These are phyloP conservation scores for Bryoerythrophyllum caledonicum DNA, from an alignment of 225 moss, liverwort and hornwort species.

Conservation along the genomic window DNA sequence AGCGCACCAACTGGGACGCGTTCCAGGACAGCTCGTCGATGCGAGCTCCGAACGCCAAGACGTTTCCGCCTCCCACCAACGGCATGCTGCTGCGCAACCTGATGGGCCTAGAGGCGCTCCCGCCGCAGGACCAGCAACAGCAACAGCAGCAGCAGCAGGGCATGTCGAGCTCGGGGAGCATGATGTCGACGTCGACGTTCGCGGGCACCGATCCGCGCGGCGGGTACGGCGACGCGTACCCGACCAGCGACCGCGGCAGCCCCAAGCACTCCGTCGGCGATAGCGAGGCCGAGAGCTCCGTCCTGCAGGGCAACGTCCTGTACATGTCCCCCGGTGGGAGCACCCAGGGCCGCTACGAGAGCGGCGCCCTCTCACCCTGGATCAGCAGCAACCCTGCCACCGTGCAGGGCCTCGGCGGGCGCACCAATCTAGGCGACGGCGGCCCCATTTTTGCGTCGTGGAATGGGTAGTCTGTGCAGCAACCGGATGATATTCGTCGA, in stretches of 20 bases:
- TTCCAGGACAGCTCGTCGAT: conserved; percentile 42
- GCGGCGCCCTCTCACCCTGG: conserved; percentile 69
- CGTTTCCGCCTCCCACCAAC: conserved; percentile 46
- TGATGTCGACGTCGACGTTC: conserved; percentile 39
- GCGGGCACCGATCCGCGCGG: neutral
- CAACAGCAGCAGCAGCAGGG: conserved; percentile 52
- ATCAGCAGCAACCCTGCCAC: conserved; percentile 55
- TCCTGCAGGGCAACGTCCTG: conserved; percentile 41
- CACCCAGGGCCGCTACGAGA: conserved; percentile 55
- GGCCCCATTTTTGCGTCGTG: conserved; percentile 97
- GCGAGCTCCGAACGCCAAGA: conserved; percentile 47
- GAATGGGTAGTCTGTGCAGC: conserved; percentile 41
- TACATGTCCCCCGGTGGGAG: conserved; percentile 59
- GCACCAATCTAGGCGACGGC: conserved; percentile 59
- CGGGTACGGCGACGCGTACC: neutral
- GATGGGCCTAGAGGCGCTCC: conserved; percentile 75
- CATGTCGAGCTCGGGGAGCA: conserved; percentile 63
- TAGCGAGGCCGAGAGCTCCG: conserved; percentile 81
- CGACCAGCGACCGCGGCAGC: conserved; percentile 17
- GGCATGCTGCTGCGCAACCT: conserved; percentile 78
- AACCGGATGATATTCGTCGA: neutral
- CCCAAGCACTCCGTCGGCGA: conserved; percentile 58
- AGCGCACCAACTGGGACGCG: conserved; percentile 12
- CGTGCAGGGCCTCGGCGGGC: conserved; percentile 59
- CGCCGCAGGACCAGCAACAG: conserved; percentile 48